A percentile compares a stretch with the other conserved stretches of the same genome.
These are phyloP conservation scores for Eremochloa ophiuroides DNA, from an alignment of 176 grass and related monocot species.

Conservation along the genomic window DNA sequence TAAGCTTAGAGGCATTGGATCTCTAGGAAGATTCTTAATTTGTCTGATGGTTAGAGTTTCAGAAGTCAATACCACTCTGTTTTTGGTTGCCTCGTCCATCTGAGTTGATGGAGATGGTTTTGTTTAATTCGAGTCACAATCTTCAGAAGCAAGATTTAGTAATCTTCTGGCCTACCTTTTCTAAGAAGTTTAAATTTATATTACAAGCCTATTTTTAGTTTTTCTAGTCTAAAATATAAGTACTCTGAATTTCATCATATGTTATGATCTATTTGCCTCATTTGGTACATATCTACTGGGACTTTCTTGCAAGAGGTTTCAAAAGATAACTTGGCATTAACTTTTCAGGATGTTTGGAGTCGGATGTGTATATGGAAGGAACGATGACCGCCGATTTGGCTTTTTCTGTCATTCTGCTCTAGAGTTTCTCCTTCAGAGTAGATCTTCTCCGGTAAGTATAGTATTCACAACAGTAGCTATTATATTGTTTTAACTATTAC, in stretches of 20 bases:
- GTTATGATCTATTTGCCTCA: not conserved
- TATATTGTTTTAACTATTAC: not conserved
- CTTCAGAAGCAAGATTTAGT: not conserved
- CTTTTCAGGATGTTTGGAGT: conserved; percentile 65
- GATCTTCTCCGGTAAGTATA: conserved; percentile 57
- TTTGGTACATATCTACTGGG: not conserved
- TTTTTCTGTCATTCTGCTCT: conserved; percentile 91
- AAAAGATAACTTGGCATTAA: not conserved
- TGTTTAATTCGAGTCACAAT: not conserved
- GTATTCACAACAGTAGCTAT: not conserved
- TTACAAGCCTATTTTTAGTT: not conserved
- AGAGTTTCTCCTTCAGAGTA: conserved; percentile 76
- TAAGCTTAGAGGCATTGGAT: not conserved
- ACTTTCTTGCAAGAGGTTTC: conserved; percentile 18
- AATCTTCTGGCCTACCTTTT: not conserved
- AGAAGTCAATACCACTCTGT: not conserved
- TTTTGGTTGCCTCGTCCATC: not conserved
- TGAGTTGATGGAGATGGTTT: not conserved
- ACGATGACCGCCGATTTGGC: conserved; percentile 63
- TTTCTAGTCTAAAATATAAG: not conserved
- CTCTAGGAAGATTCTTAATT: not conserved
- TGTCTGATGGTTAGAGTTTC: not conserved
- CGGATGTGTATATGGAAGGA: conserved; percentile 75
- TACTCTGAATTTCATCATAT: not conserved
- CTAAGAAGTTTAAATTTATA: not conserved